phyloP scores from a whole-genome alignment of 768 basidiomycete species.

The Russula emetica region DNA sequence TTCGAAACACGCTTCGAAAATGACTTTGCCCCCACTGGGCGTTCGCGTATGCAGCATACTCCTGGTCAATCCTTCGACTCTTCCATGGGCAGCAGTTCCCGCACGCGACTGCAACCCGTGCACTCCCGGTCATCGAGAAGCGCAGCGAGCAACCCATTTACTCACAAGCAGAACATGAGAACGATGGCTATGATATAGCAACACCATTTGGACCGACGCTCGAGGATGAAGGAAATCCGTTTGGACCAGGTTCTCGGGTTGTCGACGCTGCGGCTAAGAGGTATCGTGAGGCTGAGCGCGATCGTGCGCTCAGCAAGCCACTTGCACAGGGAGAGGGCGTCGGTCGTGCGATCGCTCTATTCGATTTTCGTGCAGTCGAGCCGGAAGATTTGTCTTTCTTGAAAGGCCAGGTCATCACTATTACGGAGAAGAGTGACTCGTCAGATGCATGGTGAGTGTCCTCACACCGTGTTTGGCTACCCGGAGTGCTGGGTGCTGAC shows the following conservation, averaged over 20 bases:
- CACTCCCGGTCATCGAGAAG: conserved; percentile 19
- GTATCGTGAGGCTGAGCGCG: conserved; percentile 18
- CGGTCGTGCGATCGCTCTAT: conserved; percentile 69
- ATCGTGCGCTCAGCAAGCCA: conserved; percentile 46
- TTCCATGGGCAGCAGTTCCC: background rate
- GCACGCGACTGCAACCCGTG: background rate
- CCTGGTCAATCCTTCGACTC: conserved; percentile 10
- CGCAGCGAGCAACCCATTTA: conserved; percentile 14
- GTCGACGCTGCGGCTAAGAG: conserved; percentile 3
- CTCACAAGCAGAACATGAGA: conserved; percentile 14
- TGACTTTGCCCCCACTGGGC: conserved; percentile 19
- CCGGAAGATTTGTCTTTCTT: conserved; percentile 69
- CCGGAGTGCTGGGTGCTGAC: background rate
- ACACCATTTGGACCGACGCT: conserved; percentile 20
- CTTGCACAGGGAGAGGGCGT: conserved; percentile 55
- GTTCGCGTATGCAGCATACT: conserved; percentile 12
- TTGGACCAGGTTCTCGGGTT: conserved; percentile 9
- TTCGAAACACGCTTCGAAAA: conserved; percentile 24
- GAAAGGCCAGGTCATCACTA: conserved; percentile 68
- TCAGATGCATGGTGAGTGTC: conserved; percentile 64
- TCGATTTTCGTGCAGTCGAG: conserved; percentile 71
- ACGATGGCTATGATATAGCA: conserved; percentile 8
- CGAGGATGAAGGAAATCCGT: conserved; percentile 22
- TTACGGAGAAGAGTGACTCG: conserved; percentile 66
- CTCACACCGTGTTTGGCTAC: background rate